A percentile compares a stretch with the other conserved stretches of the same genome.
Evolutionary conservation across 345 rosid species (phyloP).

Genomic region (Bruguiera gymnorhiza): DNA sequence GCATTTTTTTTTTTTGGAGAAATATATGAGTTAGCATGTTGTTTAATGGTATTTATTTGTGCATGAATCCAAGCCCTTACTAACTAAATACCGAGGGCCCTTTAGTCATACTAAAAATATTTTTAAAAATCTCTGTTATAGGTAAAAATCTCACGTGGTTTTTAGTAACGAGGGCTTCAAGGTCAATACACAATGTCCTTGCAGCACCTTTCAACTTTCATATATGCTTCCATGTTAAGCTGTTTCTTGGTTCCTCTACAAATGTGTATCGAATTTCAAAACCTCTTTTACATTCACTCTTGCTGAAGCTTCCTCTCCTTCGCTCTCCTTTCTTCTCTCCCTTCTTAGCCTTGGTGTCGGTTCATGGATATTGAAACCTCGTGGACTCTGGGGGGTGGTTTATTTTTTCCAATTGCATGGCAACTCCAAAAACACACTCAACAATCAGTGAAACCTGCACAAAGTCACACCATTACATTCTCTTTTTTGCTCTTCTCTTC

Average conservation of each 20-base stretch:
- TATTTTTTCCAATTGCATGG: conserved; percentile 62
- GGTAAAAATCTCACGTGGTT: background rate
- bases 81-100: too few relatives aligned
- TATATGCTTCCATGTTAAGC: conserved; percentile 33
- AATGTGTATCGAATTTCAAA: conserved; percentile 60
- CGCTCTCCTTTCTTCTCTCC: background rate
- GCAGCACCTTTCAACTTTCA: conserved; percentile 33
- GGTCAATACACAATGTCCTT: conserved; percentile 27
- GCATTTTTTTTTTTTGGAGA: too few relatives aligned
- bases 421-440: conserved; percentile 44
- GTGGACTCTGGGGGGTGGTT: conserved; percentile 85
- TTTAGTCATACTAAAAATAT: too few relatives aligned
- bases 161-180: conserved; percentile 26
- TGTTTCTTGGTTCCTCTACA: conserved; percentile 38
- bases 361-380: conserved; percentile 98
- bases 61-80: too few relatives aligned
- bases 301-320: conserved; percentile 37
- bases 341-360: conserved; percentile 47
- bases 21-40: too few relatives aligned
- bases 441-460: conserved; percentile 26
- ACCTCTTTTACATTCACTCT: conserved; percentile 45
- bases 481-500: conserved; percentile 40
- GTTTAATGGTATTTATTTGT: too few relatives aligned
- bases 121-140: background rate
- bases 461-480: conserved; percentile 32